A percentile compares a stretch with the other conserved stretches of the same genome.
phyloP scores from a whole-genome alignment of 2,329 filamentous ascomycete genomes.

The Stromatinia cepivora region DNA sequence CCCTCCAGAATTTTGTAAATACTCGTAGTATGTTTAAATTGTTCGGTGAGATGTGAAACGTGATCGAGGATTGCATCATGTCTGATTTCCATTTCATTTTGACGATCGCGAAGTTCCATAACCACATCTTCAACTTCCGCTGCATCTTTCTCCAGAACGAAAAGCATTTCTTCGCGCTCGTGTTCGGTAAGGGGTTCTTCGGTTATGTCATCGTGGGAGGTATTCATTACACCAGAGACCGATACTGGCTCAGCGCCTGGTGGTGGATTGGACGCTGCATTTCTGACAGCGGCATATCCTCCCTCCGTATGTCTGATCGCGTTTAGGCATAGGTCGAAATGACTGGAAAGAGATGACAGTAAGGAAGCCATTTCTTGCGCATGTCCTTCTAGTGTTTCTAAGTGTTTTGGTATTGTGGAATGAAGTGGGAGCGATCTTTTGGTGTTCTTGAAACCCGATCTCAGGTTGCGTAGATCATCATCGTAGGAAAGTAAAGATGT shows the following conservation, averaged over 20 bases:
- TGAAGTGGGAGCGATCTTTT: slow-evolving; percentile 39
- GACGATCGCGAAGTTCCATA: slow-evolving; percentile 70
- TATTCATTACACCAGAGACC: slow-evolving; percentile 63
- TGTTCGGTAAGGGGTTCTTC: slow-evolving; percentile 69
- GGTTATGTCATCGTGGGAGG: slow-evolving; percentile 52
- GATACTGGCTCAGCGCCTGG: slow-evolving; percentile 53
- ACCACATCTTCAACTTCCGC: slow-evolving; percentile 66
- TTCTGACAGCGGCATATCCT: slow-evolving; percentile 67
- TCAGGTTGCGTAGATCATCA: slow-evolving; percentile 66
- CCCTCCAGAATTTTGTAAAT: slow-evolving; percentile 68
- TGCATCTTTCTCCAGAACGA: slow-evolving; percentile 73
- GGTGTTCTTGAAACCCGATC: slow-evolving; percentile 44
- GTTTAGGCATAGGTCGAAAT: slow-evolving; percentile 91
- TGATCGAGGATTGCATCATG: slow-evolving; percentile 64
- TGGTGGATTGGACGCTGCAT: slow-evolving; percentile 63
- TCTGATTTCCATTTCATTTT: slow-evolving; percentile 74
- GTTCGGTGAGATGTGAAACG: slow-evolving; percentile 55
- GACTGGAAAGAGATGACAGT: slow-evolving; percentile 76
- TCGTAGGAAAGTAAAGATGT: slow-evolving; percentile 69
- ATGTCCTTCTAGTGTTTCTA: slow-evolving; percentile 50
- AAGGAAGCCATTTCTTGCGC: slow-evolving; percentile 81
- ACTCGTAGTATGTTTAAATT: slow-evolving; percentile 58
- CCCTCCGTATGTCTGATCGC: slow-evolving; percentile 89
- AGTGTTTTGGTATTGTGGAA: slow-evolving; percentile 48
- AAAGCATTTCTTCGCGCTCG: slow-evolving; percentile 80